Evolutionary conservation across 1,284 basidiomycete genomes (phyloP), one percentile per base, ranked within the genome.

Genomic region (Cryptococcus jaspeensis): DNA sequence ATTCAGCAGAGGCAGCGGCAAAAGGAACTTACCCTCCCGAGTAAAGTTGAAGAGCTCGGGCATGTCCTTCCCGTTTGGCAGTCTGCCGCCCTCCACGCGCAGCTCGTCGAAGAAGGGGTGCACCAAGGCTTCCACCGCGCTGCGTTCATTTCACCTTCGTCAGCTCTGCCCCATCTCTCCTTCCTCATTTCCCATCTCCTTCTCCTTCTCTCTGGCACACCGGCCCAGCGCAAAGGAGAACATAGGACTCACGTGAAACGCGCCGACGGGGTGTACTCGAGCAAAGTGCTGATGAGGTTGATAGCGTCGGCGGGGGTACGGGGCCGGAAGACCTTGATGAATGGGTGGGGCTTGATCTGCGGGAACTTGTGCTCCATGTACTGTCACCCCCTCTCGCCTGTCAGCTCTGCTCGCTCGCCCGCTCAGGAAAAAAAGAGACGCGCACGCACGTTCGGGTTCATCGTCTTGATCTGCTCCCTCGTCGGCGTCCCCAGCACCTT

Each of bases 301-400:
- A 99, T 98, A 59, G 95, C 92, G 77, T 98, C 95, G 39, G 89
- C 86, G 12, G 94, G 87, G 22, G 95, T 99, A 72, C 95, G 90
- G 47, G 95, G 94, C 67, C 95, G 88, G 87, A 99, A 99, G 57
- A 99, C 96, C 84, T 94, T 94, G 72, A 87, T 88, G 83, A 94
- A 94, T 1, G 92, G 91, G 75, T 96, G 91, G 39, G 94, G 92
- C 78, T 96, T 95, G 82, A 99, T 99, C 80, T 99, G 95, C 8
- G 95, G 95, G 84, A 99, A 99, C 80, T 98, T 98, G 86, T 99
- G 95, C 78, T 99, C 96, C 96, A 99, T 99, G 81, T 99, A 99
- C 76, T 83, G 77, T n/a, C 28, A 9, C 9, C 9, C 28, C 5
- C 28, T 9, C 4, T 32, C 9, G 28, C 28, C 4, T 47, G 42